Conservation (phyloP, 2,329 filamentous ascomycete genomes). For the Stagonosporopsis rhizophila region DNA sequence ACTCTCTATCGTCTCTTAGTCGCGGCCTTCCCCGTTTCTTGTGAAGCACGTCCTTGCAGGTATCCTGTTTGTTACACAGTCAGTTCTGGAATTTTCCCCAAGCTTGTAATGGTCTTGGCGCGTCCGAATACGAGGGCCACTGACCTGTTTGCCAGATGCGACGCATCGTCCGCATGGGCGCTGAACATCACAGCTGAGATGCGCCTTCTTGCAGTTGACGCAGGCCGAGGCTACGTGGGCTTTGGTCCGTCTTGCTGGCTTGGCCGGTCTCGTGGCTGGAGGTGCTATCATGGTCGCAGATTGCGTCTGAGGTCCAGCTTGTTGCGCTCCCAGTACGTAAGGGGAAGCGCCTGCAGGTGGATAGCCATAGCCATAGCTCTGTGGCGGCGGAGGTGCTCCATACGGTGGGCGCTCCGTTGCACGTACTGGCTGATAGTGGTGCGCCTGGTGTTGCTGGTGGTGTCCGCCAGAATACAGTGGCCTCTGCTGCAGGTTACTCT, state of each 20-base stretch:
- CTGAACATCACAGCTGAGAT: slow-evolving; percentile 72
- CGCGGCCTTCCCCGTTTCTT: slow-evolving; percentile 83
- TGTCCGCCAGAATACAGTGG: slow-evolving; percentile 42
- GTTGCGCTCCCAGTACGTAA: slow-evolving; percentile 36
- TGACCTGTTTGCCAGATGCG: slow-evolving; percentile 73
- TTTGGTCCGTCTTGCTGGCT: slow-evolving; percentile 62
- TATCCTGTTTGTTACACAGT: slow-evolving; percentile 60
- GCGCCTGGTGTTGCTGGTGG: slow-evolving; percentile 31
- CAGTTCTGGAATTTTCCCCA: slow-evolving; percentile 14
- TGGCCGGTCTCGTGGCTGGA: slow-evolving; percentile 39
- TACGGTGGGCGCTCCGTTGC: slow-evolving; percentile 37
- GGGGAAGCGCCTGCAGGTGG: slow-evolving; percentile 30
- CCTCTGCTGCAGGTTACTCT: slow-evolving; percentile 32
- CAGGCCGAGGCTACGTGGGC: slow-evolving; percentile 85
- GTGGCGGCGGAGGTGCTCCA: slow-evolving; percentile 29
- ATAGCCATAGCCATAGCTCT: slow-evolving; percentile 44
- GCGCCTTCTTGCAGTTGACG: slow-evolving; percentile 84
- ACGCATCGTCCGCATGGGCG: slow-evolving; percentile 80
- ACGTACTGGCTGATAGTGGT: slow-evolving; percentile 38
- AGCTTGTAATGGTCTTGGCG: slow-evolving; percentile 16
- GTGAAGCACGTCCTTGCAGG: slow-evolving; percentile 83
- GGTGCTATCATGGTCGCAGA: slow-evolving; percentile 43
- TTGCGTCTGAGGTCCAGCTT: slow-evolving; percentile 41
- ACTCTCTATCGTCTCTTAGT: slow-evolving; percentile 66
- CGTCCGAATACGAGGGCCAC: slow-evolving; percentile 25